phyloP scores from a whole-genome alignment of 2,329 filamentous ascomycete species.

The Ceratocystis cacaofunesta region DNA sequence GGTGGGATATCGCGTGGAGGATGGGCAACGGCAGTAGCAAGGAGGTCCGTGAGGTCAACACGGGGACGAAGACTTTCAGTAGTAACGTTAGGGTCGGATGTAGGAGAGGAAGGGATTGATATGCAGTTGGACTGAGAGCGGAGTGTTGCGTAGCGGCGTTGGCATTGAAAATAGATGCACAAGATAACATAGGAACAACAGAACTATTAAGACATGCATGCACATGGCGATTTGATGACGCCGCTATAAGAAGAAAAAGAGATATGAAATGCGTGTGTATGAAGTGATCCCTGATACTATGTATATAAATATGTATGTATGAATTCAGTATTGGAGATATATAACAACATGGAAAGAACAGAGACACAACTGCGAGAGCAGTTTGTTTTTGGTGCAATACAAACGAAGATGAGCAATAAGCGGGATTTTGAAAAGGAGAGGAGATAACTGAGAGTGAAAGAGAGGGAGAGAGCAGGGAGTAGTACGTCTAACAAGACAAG shows the following conservation, averaged over 20 bases:
- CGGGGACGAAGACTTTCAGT: conserved; percentile 8
- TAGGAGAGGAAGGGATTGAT: neutral
- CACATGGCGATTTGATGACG: neutral
- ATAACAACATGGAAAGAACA: neutral
- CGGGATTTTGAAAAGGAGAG: neutral
- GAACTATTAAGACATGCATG: neutral
- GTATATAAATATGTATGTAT: neutral
- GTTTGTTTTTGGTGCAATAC: neutral
- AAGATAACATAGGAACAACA: conserved; percentile 5
- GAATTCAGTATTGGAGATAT: neutral
- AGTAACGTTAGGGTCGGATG: neutral
- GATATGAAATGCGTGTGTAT: neutral
- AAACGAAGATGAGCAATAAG: neutral
- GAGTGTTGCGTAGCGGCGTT: neutral
- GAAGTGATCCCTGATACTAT: neutral
- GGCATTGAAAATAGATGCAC: neutral
- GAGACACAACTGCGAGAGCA: neutral
- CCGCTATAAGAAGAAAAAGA: neutral
- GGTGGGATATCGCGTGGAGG: neutral
- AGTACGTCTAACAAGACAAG: neutral
- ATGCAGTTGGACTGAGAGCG: neutral
- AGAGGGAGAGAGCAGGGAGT: neutral
- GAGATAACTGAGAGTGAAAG: neutral
- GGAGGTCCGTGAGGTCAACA: conserved; percentile 10
- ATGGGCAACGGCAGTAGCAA: neutral